Percentiles rank a stretch among this genome's conserved stretches.
Conservation (phyloP, 2,329 filamentous ascomycete genomes). For the Trichophyton simii region DNA sequence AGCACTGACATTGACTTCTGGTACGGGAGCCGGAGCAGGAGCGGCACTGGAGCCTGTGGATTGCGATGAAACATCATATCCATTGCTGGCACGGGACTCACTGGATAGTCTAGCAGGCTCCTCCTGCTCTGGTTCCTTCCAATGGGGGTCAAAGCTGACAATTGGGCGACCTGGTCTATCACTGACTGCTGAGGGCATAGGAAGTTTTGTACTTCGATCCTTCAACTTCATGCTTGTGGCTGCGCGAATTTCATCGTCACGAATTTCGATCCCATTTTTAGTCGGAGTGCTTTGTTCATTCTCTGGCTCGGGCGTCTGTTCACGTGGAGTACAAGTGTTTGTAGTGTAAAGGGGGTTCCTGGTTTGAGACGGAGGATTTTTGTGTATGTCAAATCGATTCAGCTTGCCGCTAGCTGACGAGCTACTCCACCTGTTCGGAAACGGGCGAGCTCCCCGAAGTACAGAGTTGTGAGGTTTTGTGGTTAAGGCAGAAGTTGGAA, state of each 20-base stretch:
- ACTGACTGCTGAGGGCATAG: slow-evolving; percentile 81
- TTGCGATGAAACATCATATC: slow-evolving; percentile 4
- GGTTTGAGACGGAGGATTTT: slow-evolving; percentile 71
- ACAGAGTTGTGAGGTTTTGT: slow-evolving; percentile 54
- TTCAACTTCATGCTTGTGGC: slow-evolving; percentile 82
- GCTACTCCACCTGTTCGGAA: slow-evolving; percentile 33
- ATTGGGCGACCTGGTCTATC: slow-evolving; percentile 83
- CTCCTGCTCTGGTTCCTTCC: slow-evolving; percentile 47
- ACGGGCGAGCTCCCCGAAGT: slow-evolving; percentile 30
- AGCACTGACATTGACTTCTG: slow-evolving; percentile 40
- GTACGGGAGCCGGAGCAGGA: slow-evolving; percentile 19
- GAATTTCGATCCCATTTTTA: slow-evolving; percentile 71
- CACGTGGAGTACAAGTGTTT: slow-evolving; percentile 40
- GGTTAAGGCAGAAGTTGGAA: slow-evolving; percentile 38
- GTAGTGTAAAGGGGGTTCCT: slow-evolving; percentile 67
- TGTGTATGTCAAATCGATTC: slow-evolving; percentile 60
- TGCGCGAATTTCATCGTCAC: slow-evolving; percentile 73
- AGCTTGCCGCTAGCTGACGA: slow-evolving; percentile 36
- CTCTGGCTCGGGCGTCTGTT: slow-evolving; percentile 13
- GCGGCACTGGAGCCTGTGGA: slow-evolving; percentile 8
- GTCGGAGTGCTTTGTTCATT: slow-evolving; percentile 40
- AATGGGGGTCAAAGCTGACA: slow-evolving; percentile 86
- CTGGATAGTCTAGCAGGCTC: slow-evolving; percentile 18
- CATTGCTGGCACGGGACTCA: background rate
- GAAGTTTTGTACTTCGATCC: slow-evolving; percentile 75